Evolutionary conservation across 805 yeast genomes (phyloP).

Genomic region (Diddensiella santjacobensis): DNA sequence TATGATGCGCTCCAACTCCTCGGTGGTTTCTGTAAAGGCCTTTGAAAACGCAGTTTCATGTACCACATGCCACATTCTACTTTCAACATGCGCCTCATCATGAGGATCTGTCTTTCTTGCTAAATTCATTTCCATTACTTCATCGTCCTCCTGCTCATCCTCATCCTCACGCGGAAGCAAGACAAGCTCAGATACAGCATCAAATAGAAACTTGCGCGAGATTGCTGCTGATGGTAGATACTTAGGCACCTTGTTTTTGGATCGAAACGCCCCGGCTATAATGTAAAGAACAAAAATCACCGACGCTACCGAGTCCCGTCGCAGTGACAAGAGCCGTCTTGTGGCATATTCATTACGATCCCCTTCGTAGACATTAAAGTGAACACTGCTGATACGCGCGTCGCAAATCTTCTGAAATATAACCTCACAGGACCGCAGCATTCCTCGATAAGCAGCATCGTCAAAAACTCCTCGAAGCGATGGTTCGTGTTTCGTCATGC

Average conservation of each 20-base stretch:
- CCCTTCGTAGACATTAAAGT: constrained; percentile 44
- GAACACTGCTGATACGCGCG: constrained; percentile 47
- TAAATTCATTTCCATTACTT: constrained; percentile 4
- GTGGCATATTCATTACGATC: constrained; percentile 40
- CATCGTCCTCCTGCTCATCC: constrained; percentile 1
- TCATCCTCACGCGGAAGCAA: constrained; percentile 14
- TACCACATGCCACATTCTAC: constrained; percentile 44
- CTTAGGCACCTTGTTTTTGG: constrained; percentile 38
- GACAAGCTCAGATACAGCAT: constrained; percentile 36
- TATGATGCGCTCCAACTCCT: constrained; percentile 39
- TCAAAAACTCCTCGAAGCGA: constrained; percentile 37
- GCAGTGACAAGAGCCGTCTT: constrained; percentile 38
- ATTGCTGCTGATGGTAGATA: constrained; percentile 45
- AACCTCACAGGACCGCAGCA: constrained; percentile 39
- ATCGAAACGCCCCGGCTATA: constrained; percentile 41
- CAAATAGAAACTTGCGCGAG: constrained; percentile 42
- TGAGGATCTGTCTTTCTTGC: constrained; percentile 17
- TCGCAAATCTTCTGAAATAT: constrained; percentile 44
- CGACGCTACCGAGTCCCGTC: constrained; percentile 48
- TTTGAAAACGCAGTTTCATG: constrained; percentile 49
- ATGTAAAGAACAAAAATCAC: constrained; percentile 43
- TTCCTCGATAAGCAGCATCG: constrained; percentile 30
- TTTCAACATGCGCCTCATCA: constrained; percentile 7
- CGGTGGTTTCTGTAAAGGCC: constrained; percentile 46
- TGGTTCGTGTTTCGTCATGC: constrained; percentile 38